phyloP scores from a whole-genome alignment of 2,329 filamentous ascomycete species.

The Monilinia vaccinii-corymbosi region DNA sequence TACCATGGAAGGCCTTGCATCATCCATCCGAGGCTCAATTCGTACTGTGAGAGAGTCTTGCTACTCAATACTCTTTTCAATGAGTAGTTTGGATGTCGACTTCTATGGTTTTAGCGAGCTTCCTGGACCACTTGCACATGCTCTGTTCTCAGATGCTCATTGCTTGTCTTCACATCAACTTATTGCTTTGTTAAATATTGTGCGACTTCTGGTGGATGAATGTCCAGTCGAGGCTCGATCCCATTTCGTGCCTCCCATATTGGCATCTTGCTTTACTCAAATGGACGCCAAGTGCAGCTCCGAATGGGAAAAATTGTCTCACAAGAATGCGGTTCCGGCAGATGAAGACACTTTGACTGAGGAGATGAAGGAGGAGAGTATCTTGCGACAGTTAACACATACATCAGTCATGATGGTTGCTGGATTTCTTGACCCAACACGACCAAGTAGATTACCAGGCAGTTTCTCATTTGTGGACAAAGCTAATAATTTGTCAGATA shows the following conservation, averaged over 20 bases:
- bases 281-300: slow-evolving; percentile 78
- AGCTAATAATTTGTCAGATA: slow-evolving; percentile 14
- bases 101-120: slow-evolving; percentile 89
- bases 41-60: slow-evolving; percentile 85
- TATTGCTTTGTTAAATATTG: slow-evolving; percentile 83
- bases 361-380: slow-evolving; percentile 97
- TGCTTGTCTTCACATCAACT: slow-evolving; percentile 86
- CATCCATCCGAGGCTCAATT: slow-evolving; percentile 81
- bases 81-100: slow-evolving; percentile 76
- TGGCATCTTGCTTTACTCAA: slow-evolving; percentile 74
- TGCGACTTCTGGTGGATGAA: slow-evolving; percentile 81
- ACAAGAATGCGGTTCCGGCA: slow-evolving; percentile 50
- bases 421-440: slow-evolving; percentile 71
- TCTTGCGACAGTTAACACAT: slow-evolving; percentile 85
- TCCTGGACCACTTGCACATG: slow-evolving; percentile 71
- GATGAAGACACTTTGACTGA: slow-evolving; percentile 75
- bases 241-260: slow-evolving; percentile 76
- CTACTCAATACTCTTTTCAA: slow-evolving; percentile 89
- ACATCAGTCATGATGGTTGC: slow-evolving; percentile 88
- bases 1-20: slow-evolving; percentile 88
- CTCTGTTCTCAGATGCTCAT: slow-evolving; percentile 73
- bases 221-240: slow-evolving; percentile 71
- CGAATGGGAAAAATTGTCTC: slow-evolving; percentile 75
- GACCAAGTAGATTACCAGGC: slow-evolving; percentile 45
- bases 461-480: not conserved